These are phyloP conservation scores for Rubia tinctorum DNA, from an alignment of 305 asterid genomes.

Conservation along the genomic window DNA sequence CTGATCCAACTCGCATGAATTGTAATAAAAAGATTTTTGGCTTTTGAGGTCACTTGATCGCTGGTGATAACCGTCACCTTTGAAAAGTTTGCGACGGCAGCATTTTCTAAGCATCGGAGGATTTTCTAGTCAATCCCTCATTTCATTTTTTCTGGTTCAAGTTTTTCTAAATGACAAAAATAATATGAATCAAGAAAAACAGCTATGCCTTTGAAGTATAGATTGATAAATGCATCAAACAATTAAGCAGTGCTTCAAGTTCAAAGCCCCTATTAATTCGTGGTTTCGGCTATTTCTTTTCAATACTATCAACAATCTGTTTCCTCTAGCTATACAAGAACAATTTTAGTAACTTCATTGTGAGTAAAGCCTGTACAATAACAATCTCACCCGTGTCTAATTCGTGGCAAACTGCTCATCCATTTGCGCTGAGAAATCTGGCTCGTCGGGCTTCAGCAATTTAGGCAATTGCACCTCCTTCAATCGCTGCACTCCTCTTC, in stretches of 20 bases:
- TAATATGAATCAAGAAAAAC: no score
- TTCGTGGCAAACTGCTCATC: conserved; percentile 31
- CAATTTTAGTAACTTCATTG: background rate
- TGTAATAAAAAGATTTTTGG: no score
- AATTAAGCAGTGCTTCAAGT: conserved; percentile 4
- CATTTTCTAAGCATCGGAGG: no score
- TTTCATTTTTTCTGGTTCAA: no score
- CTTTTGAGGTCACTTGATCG: no score
- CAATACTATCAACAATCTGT: background rate
- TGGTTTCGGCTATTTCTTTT: background rate
- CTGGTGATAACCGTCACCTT: no score
- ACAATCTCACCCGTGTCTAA: no score
- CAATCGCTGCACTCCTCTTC: conserved; percentile 52
- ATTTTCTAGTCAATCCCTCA: no score
- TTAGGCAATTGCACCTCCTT: conserved; percentile 45
- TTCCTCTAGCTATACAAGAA: background rate
- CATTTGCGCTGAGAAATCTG: conserved; percentile 60
- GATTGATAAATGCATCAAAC: background rate
- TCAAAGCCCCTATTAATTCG: background rate
- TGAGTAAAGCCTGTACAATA: background rate
- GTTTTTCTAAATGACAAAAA: no score
- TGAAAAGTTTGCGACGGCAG: no score
- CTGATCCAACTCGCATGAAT: no score
- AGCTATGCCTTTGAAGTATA: background rate
- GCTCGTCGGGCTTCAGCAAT: conserved; percentile 65